These are phyloP conservation scores for Blakeslea trispora DNA, from an alignment of 371 early-diverging fungal genomes.

Conservation along the genomic window DNA sequence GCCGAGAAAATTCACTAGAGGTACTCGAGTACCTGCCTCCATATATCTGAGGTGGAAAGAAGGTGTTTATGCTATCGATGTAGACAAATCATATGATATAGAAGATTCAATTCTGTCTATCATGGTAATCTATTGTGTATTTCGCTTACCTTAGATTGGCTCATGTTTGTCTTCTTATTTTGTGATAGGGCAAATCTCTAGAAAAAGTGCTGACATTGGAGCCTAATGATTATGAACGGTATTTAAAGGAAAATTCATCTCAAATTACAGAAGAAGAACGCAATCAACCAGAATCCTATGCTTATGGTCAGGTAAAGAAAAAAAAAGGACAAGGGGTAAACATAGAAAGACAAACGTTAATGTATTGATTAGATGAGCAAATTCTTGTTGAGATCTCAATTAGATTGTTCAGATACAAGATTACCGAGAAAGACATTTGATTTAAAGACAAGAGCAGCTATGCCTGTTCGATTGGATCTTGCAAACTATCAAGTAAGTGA, in stretches of 20 bases:
- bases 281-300: conserved; percentile 53
- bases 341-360: conserved; percentile 4
- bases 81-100: conserved; percentile 74
- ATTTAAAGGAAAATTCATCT: conserved; percentile 58
- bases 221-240: conserved; percentile 65
- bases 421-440: conserved; percentile 87
- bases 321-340: too few species aligned
- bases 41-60: conserved; percentile 64
- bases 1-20: conserved; percentile 60
- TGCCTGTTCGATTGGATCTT: conserved; percentile 84
- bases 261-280: conserved; percentile 40
- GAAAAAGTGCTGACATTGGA: conserved; percentile 80
- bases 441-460: conserved; percentile 89
- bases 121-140: conserved; percentile 44
- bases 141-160: too few species aligned
- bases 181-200: conserved; percentile 77
- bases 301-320: conserved; percentile 43
- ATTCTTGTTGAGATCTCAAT: conserved; percentile 87
- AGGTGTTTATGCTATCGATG: conserved; percentile 84
- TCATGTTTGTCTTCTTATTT: background rate
- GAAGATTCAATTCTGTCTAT: conserved; percentile 65
- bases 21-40: conserved; percentile 62
- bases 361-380: conserved; percentile 37
- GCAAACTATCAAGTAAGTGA: conserved; percentile 64
- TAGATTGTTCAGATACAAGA: conserved; percentile 83